Conservation (phyloP, 2,329 filamentous ascomycete species). For the Sporothrix pseudoabietina region DNA sequence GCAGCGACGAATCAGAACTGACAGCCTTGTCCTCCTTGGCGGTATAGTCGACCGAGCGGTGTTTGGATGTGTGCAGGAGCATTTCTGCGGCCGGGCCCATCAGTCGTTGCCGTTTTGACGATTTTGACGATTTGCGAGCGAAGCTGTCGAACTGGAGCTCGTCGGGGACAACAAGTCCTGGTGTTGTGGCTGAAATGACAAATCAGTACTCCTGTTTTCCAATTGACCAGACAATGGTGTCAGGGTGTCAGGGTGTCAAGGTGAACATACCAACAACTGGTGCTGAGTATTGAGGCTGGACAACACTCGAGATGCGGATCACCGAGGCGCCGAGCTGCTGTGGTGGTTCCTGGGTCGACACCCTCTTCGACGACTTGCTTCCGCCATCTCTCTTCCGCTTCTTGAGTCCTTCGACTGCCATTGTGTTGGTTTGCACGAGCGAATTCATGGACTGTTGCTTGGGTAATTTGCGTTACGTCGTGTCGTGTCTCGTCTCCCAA, state of each 20-base stretch:
- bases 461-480: neutral
- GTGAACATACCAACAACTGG: conserved; percentile 45
- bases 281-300: conserved; percentile 51
- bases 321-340: conserved; percentile 35
- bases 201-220: neutral
- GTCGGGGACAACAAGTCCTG: conserved; percentile 45
- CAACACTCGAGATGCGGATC: conserved; percentile 52
- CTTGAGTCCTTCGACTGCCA: conserved; percentile 39
- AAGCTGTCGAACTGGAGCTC: conserved; percentile 53
- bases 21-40: conserved; percentile 55
- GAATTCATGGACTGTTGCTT: conserved; percentile 17
- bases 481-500: neutral
- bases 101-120: conserved; percentile 39
- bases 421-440: conserved; percentile 21
- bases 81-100: conserved; percentile 50
- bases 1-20: conserved; percentile 51
- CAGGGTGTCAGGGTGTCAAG: neutral
- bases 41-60: conserved; percentile 62
- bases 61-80: conserved; percentile 59
- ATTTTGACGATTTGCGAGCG: conserved; percentile 44
- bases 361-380: conserved; percentile 55
- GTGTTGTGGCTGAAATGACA: conserved; percentile 44
- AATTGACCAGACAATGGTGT: neutral
- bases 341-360: conserved; percentile 46
- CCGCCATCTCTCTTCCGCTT: conserved; percentile 57